Percentiles rank a stretch among this genome's conserved stretches.
Evolutionary conservation across 805 yeast species (phyloP).

Genomic region (Metschnikowia arizonensis): DNA sequence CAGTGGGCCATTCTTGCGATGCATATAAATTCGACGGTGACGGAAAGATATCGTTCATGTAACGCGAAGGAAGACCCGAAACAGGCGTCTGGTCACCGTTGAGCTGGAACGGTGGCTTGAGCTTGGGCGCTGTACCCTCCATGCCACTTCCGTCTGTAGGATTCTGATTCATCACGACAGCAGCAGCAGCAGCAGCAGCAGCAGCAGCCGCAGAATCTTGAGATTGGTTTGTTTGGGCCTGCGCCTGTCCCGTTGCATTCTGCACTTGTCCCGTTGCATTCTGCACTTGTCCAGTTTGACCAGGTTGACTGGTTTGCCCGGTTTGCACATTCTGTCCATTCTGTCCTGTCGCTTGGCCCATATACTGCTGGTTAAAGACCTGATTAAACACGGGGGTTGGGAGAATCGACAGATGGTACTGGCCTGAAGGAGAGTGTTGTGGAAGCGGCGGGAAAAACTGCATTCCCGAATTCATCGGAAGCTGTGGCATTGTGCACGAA

Average conservation of each 20-base stretch:
- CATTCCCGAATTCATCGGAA: conserved; percentile 23
- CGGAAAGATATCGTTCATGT: conserved; percentile 68
- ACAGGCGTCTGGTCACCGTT: conserved; percentile 65
- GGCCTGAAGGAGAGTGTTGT: conserved; percentile 26
- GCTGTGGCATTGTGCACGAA: conserved; percentile 36
- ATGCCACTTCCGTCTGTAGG: background rate
- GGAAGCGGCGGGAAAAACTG: conserved; percentile 25
- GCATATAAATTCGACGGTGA: conserved; percentile 77
- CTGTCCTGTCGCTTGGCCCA: conserved; percentile 5
- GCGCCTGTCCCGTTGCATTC: background rate
- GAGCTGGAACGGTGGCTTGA: conserved; percentile 16
- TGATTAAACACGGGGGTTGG: conserved; percentile 35
- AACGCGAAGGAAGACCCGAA: conserved; percentile 67
- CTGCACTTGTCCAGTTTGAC: background rate
- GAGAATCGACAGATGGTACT: conserved; percentile 19
- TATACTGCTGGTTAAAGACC: conserved; percentile 18
- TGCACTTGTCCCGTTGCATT: background rate
- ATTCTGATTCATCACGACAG: conserved; percentile 1
- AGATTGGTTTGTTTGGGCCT: conserved; percentile 2
- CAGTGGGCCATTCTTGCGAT: conserved; percentile 44
- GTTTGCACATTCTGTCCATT: background rate
- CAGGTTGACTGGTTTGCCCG: background rate
- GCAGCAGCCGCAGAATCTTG: conserved; percentile 5
- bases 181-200: conserved; percentile 1
- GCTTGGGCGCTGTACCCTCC: conserved; percentile 12